Conservation (phyloP, 164 flowering plant genomes). For the Sedum album region DNA sequence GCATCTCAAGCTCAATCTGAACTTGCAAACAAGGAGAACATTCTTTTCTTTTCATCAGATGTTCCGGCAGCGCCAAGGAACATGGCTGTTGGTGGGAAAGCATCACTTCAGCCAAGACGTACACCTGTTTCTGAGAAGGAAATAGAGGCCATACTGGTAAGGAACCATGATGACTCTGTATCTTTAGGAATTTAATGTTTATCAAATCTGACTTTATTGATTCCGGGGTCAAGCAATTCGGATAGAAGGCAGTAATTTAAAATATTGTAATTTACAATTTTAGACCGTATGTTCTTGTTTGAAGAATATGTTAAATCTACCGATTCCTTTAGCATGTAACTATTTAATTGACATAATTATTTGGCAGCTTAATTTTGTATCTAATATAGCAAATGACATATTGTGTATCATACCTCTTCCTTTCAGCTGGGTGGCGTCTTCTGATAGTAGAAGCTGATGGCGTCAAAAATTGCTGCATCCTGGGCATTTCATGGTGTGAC, state of each 20-base stretch:
- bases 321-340: too few species aligned
- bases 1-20: background rate
- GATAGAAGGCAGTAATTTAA: too few species aligned
- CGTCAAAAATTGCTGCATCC: background rate
- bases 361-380: background rate
- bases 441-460: background rate
- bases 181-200: background rate
- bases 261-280: too few species aligned
- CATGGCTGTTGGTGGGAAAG: conserved; percentile 32
- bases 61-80: conserved; percentile 30
- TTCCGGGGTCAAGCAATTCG: background rate
- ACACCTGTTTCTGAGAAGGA: conserved; percentile 36
- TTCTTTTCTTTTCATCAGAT: conserved; percentile 15
- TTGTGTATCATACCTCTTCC: background rate
- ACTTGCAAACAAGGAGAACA: background rate
- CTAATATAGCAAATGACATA: background rate
- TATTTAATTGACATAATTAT: background rate
- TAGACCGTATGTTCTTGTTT: too few species aligned
- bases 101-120: conserved; percentile 41
- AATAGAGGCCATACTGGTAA: conserved; percentile 38
- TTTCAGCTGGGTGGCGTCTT: conserved; percentile 6
- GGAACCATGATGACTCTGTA: background rate
- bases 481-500: background rate
- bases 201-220: background rate
- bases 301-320: too few species aligned